Percentiles rank a stretch among this genome's conserved stretches.
Conservation (phyloP, 148 eudicot species). For the Amaranthus palmeri region DNA sequence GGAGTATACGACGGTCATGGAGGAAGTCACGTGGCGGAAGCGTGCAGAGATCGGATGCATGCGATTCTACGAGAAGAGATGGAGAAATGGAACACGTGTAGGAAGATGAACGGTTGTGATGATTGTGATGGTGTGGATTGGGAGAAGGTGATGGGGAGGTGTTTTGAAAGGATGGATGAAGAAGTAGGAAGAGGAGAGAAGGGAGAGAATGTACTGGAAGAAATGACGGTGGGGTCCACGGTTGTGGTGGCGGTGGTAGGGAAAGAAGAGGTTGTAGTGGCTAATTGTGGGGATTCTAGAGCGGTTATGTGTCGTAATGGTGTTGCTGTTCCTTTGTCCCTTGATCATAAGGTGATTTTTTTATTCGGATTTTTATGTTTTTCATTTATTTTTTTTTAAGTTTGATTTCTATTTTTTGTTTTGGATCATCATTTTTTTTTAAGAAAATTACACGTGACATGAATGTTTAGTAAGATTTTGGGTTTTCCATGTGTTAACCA, state of each 20-base stretch:
- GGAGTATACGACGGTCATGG: constrained; percentile 81
- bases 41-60: constrained; percentile 51
- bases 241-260: constrained; percentile 67
- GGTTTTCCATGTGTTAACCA: no score
- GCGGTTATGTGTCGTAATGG: constrained; percentile 56
- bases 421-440: no score
- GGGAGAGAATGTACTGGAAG: constrained; percentile 26
- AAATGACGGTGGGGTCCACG: constrained; percentile 60
- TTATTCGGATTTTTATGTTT: not conserved
- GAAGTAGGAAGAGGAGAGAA: constrained; percentile 30
- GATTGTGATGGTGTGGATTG: constrained; percentile 41
- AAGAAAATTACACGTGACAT: no score
- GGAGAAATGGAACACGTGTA: constrained; percentile 13
- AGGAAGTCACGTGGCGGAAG: constrained; percentile 46
- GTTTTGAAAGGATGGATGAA: constrained; percentile 53
- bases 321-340: constrained; percentile 47
- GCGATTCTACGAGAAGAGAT: constrained; percentile 31
- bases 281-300: constrained; percentile 81
- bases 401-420: not conserved
- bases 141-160: constrained; percentile 46
- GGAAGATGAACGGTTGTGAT: constrained; percentile 1
- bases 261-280: constrained; percentile 51
- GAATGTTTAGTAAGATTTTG: no score
- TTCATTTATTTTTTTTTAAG: not conserved
- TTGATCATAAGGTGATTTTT: constrained; percentile 64